phyloP scores from a whole-genome alignment of 768 basidiomycete species.

The Amyloporia xantha region DNA sequence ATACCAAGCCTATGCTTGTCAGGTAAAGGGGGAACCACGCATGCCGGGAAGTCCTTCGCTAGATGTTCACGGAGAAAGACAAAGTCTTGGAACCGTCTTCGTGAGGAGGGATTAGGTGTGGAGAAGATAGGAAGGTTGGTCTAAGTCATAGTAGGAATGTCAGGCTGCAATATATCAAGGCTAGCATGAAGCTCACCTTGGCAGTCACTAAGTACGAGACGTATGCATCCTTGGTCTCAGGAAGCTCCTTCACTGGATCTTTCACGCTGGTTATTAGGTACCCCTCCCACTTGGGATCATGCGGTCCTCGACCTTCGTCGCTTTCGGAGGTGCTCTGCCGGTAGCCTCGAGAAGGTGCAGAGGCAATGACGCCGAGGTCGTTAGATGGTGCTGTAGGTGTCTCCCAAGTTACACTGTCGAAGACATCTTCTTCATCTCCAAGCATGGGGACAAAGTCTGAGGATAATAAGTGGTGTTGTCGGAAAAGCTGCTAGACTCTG shows the following conservation, averaged over 20 bases:
- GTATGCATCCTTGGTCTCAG: constrained; percentile 96
- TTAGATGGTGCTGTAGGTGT: constrained; percentile 51
- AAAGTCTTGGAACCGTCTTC: constrained; percentile 95
- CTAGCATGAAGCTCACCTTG: constrained; percentile 45
- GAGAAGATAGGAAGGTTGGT: constrained; percentile 89
- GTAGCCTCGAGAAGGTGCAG: constrained; percentile 59
- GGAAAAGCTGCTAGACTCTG: background rate
- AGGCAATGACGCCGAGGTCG: constrained; percentile 35
- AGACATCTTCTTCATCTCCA: constrained; percentile 84
- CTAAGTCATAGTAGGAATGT: constrained; percentile 32
- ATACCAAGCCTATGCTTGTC: constrained; percentile 94
- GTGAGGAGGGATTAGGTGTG: constrained; percentile 60
- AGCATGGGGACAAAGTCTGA: constrained; percentile 41
- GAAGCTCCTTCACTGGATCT: constrained; percentile 92
- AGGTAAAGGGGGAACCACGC: constrained; percentile 94
- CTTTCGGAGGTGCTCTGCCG: constrained; percentile 70
- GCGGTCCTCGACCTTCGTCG: constrained; percentile 58
- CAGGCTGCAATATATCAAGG: background rate
- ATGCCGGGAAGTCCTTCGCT: constrained; percentile 89
- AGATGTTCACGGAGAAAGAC: constrained; percentile 88
- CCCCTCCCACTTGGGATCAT: constrained; percentile 89
- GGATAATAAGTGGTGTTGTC: background rate
- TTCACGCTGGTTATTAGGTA: constrained; percentile 76
- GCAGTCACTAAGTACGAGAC: constrained; percentile 90
- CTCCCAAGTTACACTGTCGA: constrained; percentile 91